Evolutionary conservation across 106 monocot genomes (phyloP).

Genomic region (Narthecium ossifragum): DNA sequence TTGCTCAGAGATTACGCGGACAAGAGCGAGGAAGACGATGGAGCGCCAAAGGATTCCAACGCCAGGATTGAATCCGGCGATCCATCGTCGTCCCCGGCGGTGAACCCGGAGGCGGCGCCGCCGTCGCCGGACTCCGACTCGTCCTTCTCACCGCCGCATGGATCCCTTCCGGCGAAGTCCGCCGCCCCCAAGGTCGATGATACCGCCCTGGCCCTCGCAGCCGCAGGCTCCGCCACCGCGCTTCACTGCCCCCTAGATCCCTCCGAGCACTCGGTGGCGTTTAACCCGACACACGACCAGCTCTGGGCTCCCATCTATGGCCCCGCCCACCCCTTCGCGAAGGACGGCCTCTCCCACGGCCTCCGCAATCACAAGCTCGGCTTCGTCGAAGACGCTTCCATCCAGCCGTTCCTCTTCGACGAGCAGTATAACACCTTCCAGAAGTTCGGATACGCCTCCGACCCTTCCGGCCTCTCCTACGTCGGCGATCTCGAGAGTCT

Average conservation of each 20-base stretch:
- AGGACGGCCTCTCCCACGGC: constrained; percentile 75
- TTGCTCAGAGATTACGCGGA: constrained; percentile 33
- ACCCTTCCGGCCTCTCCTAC: constrained; percentile 71
- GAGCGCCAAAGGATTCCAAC: background rate
- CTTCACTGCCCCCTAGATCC: constrained; percentile 71
- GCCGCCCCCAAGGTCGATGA: constrained; percentile 81
- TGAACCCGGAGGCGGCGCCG: background rate
- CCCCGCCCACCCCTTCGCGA: constrained; percentile 76
- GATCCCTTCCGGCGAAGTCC: constrained; percentile 55
- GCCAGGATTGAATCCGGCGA: no score
- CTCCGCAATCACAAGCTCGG: constrained; percentile 98
- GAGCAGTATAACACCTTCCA: constrained; percentile 99
- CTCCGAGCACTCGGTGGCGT: constrained; percentile 54
- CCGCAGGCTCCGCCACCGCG: constrained; percentile 26
- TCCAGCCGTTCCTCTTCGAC: constrained; percentile 91
- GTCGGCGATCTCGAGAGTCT: constrained; percentile 66
- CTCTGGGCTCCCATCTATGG: constrained; percentile 92
- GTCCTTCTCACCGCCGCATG: constrained; percentile 28
- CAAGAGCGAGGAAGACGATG: constrained; percentile 12
- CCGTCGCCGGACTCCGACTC: constrained; percentile 14
- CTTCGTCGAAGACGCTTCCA: constrained; percentile 91
- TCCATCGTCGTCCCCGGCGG: background rate
- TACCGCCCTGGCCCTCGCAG: constrained; percentile 64
- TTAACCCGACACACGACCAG: constrained; percentile 94
- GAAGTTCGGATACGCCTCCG: constrained; percentile 86